These are phyloP conservation scores for Piper longum DNA, from an alignment of 164 flowering plant genomes.

Conservation along the genomic window DNA sequence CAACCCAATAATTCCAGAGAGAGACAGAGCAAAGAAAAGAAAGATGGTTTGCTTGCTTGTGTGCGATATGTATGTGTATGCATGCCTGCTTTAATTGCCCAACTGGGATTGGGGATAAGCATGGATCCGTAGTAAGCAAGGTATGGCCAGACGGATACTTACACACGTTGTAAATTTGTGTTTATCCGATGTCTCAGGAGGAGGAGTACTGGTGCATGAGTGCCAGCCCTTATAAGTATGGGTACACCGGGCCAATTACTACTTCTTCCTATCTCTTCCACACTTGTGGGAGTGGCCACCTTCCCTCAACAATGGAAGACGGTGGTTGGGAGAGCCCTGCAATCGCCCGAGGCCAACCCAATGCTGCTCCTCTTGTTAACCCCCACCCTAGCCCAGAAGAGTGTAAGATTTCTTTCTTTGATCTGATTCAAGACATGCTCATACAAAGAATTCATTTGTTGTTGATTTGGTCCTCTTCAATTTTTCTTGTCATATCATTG, in stretches of 20 bases:
- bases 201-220: slow-evolving; percentile 35
- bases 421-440: too few species aligned
- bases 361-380: slow-evolving; percentile 23
- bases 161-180: too few species aligned
- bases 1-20: not conserved
- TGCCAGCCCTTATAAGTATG: slow-evolving; percentile 48
- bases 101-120: too few species aligned
- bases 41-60: too few species aligned
- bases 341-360: slow-evolving; percentile 22
- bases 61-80: too few species aligned
- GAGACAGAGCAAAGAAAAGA: too few species aligned
- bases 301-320: slow-evolving; percentile 22
- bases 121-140: too few species aligned
- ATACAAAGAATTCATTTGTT: too few species aligned
- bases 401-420: slow-evolving; percentile 31
- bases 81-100: too few species aligned
- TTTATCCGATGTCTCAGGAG: slow-evolving; percentile 33
- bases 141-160: not conserved
- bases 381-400: slow-evolving; percentile 26
- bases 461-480: too few species aligned
- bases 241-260: slow-evolving; percentile 35
- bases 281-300: slow-evolving; percentile 29
- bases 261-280: slow-evolving; percentile 32
- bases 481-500: too few species aligned
- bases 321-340: slow-evolving; percentile 31